A percentile compares a stretch with the other conserved stretches of the same genome.
Conservation (phyloP, 306 rosid genomes). For the Morella rubra region DNA sequence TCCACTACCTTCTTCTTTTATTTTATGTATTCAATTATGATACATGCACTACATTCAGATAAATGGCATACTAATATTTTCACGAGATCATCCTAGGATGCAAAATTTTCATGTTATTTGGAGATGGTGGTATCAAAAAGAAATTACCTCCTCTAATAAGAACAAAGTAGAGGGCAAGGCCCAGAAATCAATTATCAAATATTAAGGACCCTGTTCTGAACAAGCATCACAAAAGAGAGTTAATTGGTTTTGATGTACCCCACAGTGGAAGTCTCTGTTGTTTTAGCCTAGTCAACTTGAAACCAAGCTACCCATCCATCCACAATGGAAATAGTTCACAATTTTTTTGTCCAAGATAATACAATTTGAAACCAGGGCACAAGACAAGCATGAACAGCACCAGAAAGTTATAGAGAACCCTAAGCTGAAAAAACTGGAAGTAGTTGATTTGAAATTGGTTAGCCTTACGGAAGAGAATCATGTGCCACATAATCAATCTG, state of each 20-base stretch:
- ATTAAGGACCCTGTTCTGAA: not conserved
- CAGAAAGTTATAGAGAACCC: not conserved
- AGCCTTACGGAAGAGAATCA: conserved; percentile 87
- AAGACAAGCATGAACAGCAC: not conserved
- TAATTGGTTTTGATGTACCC: not conserved
- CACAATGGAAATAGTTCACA: no score
- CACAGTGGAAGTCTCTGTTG: not conserved
- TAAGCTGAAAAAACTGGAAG: conserved; percentile 2
- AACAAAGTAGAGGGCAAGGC: no score
- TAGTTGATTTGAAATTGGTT: not conserved
- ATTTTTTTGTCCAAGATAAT: not conserved
- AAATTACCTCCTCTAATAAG: not conserved
- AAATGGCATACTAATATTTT: not conserved
- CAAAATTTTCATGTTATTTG: not conserved
- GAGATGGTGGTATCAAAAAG: not conserved
- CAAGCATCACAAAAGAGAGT: not conserved
- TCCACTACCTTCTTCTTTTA: not conserved
- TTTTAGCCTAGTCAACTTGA: not conserved
- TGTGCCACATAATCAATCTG: conserved; percentile 81
- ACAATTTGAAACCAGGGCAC: not conserved
- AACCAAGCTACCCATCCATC: not conserved
- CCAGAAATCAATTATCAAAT: not conserved
- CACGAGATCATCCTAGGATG: not conserved
- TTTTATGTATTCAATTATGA: no score
- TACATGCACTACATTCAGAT: not conserved